phyloP scores from a whole-genome alignment of 441 rosid species.

The Pelargonium myrrhifolium region DNA sequence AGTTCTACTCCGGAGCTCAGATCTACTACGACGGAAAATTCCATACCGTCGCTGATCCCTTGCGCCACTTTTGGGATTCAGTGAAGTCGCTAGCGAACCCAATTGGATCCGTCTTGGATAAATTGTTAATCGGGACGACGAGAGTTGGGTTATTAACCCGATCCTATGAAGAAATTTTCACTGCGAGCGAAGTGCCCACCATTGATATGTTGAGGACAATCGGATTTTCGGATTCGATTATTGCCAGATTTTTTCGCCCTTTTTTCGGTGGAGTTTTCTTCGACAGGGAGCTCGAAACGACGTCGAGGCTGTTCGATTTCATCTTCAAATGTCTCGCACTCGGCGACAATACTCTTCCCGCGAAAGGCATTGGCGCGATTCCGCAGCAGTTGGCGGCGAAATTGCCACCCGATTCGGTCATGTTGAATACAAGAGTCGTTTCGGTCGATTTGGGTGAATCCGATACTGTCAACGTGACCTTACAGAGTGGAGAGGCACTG shows the following conservation, averaged over 20 bases:
- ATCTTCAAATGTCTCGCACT: constrained; percentile 83
- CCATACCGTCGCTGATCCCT: constrained; percentile 80
- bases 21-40: constrained; percentile 52
- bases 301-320: constrained; percentile 69
- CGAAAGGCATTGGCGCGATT: constrained; percentile 68
- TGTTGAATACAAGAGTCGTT: constrained; percentile 43
- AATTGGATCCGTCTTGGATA: constrained; percentile 66
- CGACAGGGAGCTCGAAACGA: constrained; percentile 66
- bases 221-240: constrained; percentile 61
- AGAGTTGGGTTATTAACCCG: constrained; percentile 45
- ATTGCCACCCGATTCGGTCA: constrained; percentile 43
- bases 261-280: constrained; percentile 89
- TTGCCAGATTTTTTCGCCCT: constrained; percentile 60
- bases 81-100: constrained; percentile 57
- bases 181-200: constrained; percentile 42
- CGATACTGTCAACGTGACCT: constrained; percentile 31
- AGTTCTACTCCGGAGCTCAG: constrained; percentile 73
- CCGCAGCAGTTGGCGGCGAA: constrained; percentile 53
- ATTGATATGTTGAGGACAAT: constrained; percentile 40
- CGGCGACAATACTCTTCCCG: constrained; percentile 74
- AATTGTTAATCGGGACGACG: constrained; percentile 58
- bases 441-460: constrained; percentile 37
- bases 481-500: constrained; percentile 43
- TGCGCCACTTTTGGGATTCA: constrained; percentile 65
- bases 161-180: constrained; percentile 46